Percentiles rank a stretch among this genome's conserved stretches.
phyloP scores from a whole-genome alignment of 768 basidiomycete genomes.

The Termitomyces sp. region DNA sequence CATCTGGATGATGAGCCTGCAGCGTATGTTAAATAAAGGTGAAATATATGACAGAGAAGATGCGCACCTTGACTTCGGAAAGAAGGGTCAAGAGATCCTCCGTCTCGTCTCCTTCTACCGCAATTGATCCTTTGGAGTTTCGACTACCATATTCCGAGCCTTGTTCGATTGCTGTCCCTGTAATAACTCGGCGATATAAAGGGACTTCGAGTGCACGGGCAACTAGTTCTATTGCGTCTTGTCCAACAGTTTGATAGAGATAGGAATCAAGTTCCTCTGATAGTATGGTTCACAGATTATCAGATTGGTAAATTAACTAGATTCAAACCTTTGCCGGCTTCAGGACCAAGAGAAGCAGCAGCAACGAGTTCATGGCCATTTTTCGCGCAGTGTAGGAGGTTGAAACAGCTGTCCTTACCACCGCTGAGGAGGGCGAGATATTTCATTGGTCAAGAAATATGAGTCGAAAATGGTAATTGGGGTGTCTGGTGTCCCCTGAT shows the following conservation, averaged over 20 bases:
- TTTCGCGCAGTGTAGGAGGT: conserved; percentile 79
- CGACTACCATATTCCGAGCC: conserved; percentile 83
- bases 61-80: conserved; percentile 65
- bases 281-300: conserved; percentile 17
- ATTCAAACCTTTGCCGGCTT: conserved; percentile 73
- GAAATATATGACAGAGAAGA: neutral
- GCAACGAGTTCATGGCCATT: conserved; percentile 88
- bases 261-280: conserved; percentile 99
- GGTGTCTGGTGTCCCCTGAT: conserved; percentile 16
- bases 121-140: conserved; percentile 34
- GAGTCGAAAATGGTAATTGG: conserved; percentile 14
- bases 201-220: conserved; percentile 84
- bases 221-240: conserved; percentile 85
- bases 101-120: conserved; percentile 84
- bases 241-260: conserved; percentile 98
- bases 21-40: neutral
- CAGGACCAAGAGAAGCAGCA: conserved; percentile 84
- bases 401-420: conserved; percentile 97
- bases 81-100: conserved; percentile 85
- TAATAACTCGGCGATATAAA: conserved; percentile 76
- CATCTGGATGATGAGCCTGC: conserved; percentile 72
- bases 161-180: conserved; percentile 75
- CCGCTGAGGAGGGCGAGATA: conserved; percentile 93
- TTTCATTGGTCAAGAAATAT: conserved; percentile 56
- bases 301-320: conserved; percentile 13